Evolutionary conservation across 306 rosid genomes (phyloP).

Genomic region (Vigna nakashimae): DNA sequence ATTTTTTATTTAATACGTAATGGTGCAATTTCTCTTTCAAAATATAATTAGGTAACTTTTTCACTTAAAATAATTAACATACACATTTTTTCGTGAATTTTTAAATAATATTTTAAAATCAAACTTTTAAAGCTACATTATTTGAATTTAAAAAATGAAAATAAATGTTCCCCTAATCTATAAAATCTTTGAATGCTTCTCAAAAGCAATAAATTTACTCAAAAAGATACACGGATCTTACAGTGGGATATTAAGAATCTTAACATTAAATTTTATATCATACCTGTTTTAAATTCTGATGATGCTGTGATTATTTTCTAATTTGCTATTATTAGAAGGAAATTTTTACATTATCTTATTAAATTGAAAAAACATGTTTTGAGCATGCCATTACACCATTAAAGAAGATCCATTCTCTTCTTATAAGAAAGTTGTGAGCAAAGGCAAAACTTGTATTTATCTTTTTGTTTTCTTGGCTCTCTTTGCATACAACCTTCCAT

Average conservation of each 20-base stretch:
- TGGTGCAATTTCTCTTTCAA: no score
- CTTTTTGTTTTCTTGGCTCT: conserved; percentile 41
- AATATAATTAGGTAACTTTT: no score
- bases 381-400: conserved; percentile 19
- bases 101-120: no score
- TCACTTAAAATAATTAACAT: no score
- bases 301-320: conserved; percentile 24
- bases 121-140: no score
- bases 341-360: conserved; percentile 6
- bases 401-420: conserved; percentile 4
- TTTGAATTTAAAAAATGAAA: no score
- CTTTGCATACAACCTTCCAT: conserved; percentile 22
- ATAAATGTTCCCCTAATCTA: no score
- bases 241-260: conserved; percentile 11
- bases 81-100: no score
- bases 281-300: conserved; percentile 33
- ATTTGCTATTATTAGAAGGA: conserved; percentile 20
- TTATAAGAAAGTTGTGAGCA: conserved; percentile 27
- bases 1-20: no score
- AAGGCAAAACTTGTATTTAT: conserved; percentile 27
- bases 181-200: no score
- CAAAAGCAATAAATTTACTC: background rate
- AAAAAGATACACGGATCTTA: background rate
- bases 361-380: conserved; percentile 41
- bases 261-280: conserved; percentile 39